Conservation (phyloP, 2,329 filamentous ascomycete genomes). For the Talaromyces funiculosus region DNA sequence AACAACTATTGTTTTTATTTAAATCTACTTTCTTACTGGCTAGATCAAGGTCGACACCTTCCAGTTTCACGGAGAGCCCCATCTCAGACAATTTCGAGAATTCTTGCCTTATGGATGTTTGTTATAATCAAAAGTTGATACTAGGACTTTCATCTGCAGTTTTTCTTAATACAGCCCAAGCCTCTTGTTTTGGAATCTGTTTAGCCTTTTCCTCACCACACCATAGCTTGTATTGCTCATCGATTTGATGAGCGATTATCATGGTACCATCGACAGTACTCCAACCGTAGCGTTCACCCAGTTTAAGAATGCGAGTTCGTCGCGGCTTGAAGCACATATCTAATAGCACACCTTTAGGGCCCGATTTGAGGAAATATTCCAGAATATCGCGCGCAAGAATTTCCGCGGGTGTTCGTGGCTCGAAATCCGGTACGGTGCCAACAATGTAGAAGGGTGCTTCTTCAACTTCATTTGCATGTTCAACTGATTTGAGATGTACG, state of each 20-base stretch:
- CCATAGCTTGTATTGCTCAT: constrained; percentile 38
- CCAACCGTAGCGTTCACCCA: constrained; percentile 31
- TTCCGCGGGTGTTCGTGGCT: constrained; percentile 27
- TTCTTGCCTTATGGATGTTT: neutral
- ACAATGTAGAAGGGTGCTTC: constrained; percentile 32
- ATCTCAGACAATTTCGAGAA: neutral
- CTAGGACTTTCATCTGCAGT: constrained; percentile 29
- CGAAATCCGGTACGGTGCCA: constrained; percentile 36
- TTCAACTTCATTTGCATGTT: constrained; percentile 21
- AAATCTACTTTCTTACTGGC: neutral
- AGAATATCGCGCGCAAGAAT: constrained; percentile 22
- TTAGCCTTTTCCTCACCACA: constrained; percentile 25
- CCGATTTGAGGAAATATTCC: constrained; percentile 22
- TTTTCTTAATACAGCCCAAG: constrained; percentile 28
- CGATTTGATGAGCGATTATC: constrained; percentile 40
- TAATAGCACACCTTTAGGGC: constrained; percentile 30
- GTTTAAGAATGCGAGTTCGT: constrained; percentile 33
- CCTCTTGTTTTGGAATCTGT: constrained; percentile 23
- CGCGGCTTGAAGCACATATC: constrained; percentile 43
- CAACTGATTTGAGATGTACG: constrained; percentile 25
- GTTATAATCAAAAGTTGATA: constrained; percentile 26
- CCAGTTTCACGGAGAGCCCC: neutral
- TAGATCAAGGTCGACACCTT: neutral
- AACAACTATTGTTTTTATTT: neutral
- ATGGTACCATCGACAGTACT: constrained; percentile 35